Base-by-base conservation (phyloP, 1,139 yeast genomes). In the Blastobotrys elegans region DNA sequence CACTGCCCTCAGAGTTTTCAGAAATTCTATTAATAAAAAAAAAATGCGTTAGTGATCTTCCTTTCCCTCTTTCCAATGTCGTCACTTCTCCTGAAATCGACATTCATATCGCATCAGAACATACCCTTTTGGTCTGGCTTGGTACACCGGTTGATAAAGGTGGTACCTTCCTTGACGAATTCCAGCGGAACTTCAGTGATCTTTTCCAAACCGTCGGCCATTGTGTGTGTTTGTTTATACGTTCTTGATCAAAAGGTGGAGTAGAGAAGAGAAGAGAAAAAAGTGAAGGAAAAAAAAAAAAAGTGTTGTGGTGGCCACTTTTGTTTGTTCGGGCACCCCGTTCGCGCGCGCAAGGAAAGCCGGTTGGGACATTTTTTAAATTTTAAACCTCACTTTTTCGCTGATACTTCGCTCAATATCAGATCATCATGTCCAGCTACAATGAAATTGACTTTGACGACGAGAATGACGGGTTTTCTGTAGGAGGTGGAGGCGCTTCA, bases 1-100 rank as follows among this genome's bases (percentile, higher is more conserved):
- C 50, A 92, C 97, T 49, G 97, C 97, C 72, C 92, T 84, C 58
- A 92, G 79, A 65, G 90, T 86, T 70, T 85, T 84, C 53, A 82
- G 62, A 75, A 86, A 90, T 73, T 92, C 98, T 79, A 56, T 14
- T n/a, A n/a, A n/a, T n/a, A n/a, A n/a, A n/a, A n/a, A n/a, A n/a
- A n/a, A n/a, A n/a, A n/a, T n/a, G n/a, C n/a, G n/a, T n/a, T n/a
- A n/a, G n/a, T n/a, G n/a, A n/a, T n/a, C n/a, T n/a, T n/a, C n/a
- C n/a, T n/a, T n/a, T n/a, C n/a, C n/a, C n/a, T n/a, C n/a, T n/a
- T n/a, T n/a, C n/a, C n/a, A n/a, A n/a, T n/a, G n/a, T n/a, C n/a
- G n/a, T n/a, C n/a, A n/a, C n/a, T n/a, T n/a, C n/a, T n/a, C n/a
- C n/a, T n/a, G n/a, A n/a, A n/a, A n/a, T n/a, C n/a, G n/a, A n/a